Conservation (phyloP, 2,329 filamentous ascomycete genomes). For the Talaromyces sp. region DNA sequence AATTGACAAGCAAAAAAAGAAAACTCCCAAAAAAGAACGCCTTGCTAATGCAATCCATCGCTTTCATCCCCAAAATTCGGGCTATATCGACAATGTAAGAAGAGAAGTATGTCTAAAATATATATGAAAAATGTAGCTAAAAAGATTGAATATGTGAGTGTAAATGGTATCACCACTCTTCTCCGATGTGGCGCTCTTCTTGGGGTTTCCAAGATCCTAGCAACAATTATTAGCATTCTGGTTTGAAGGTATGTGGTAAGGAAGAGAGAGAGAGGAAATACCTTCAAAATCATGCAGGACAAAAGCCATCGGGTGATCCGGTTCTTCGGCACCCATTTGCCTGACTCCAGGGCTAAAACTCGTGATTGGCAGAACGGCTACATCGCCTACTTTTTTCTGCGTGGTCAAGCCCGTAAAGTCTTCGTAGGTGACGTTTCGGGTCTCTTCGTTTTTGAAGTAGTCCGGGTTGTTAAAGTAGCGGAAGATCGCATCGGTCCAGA, state of each 20-base stretch:
- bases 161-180: not conserved
- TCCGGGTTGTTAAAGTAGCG: constrained; percentile 86
- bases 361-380: constrained; percentile 89
- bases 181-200: not conserved
- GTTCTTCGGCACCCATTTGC: constrained; percentile 85
- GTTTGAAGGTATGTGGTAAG: too few relatives aligned
- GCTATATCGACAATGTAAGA: not conserved
- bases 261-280: constrained; percentile 29
- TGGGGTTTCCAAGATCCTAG: constrained; percentile 36
- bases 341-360: constrained; percentile 93
- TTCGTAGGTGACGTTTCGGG: constrained; percentile 71
- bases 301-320: constrained; percentile 92
- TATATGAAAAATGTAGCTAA: not conserved
- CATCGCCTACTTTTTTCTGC: constrained; percentile 85
- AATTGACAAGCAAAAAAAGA: not conserved
- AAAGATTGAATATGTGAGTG: not conserved
- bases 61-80: not conserved
- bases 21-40: constrained; percentile 9
- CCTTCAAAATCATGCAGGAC: constrained; percentile 97
- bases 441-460: constrained; percentile 61
- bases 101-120: not conserved
- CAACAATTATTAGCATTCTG: not conserved
- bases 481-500: constrained; percentile 93
- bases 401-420: constrained; percentile 85
- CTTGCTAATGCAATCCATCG: constrained; percentile 12